Conservation (phyloP, 306 rosid species). For the Dicorynia guianensis region DNA sequence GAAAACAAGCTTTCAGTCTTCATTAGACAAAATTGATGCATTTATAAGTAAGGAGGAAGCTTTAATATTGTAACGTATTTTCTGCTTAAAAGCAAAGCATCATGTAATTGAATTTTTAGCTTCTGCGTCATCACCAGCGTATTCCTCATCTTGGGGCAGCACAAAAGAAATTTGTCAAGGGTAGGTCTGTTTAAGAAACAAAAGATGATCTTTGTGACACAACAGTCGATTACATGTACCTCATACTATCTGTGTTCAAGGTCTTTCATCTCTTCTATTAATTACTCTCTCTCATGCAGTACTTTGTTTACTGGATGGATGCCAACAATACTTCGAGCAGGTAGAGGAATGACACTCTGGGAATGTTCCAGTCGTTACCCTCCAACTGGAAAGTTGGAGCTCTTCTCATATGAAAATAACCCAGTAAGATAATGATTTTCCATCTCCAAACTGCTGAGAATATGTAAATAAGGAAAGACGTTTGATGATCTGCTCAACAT, state of each 20-base stretch:
- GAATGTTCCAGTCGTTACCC: slow-evolving; percentile 60
- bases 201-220: background rate
- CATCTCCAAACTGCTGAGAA: slow-evolving; percentile 16
- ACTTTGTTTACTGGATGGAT: slow-evolving; percentile 92
- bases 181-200: slow-evolving; percentile 10
- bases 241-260: background rate
- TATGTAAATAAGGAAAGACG: slow-evolving; percentile 21
- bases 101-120: background rate
- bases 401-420: slow-evolving; percentile 90
- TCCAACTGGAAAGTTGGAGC: slow-evolving; percentile 76
- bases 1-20: slow-evolving; percentile 31
- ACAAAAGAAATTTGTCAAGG: background rate
- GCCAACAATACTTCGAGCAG: slow-evolving; percentile 86
- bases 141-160: slow-evolving; percentile 16
- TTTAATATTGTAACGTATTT: background rate
- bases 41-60: slow-evolving; percentile 11
- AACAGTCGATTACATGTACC: background rate
- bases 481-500: slow-evolving; percentile 14
- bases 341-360: slow-evolving; percentile 94
- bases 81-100: slow-evolving; percentile 13
- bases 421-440: slow-evolving; percentile 55
- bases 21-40: slow-evolving; percentile 22
- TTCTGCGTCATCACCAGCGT: slow-evolving; percentile 13
- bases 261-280: slow-evolving; percentile 20
- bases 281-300: slow-evolving; percentile 50